These are phyloP conservation scores for Adansonia gregorii DNA, from an alignment of 441 rosid species.

Conservation along the genomic window DNA sequence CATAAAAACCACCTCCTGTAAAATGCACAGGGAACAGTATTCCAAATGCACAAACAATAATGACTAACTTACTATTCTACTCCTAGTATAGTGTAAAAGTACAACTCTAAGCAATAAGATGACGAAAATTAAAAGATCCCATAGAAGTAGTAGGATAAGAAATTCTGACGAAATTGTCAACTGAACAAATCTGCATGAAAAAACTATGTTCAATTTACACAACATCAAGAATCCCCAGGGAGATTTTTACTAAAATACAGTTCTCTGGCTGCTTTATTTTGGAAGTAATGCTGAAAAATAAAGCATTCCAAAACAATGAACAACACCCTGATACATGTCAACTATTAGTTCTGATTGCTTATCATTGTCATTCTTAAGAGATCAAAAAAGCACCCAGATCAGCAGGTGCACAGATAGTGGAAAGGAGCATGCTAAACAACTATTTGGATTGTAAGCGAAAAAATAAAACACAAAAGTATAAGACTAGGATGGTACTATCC, in stretches of 20 bases:
- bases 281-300: not conserved
- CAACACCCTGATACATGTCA: not conserved
- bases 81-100: not conserved
- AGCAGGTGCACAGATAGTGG: not conserved
- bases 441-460: not conserved
- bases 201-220: not conserved
- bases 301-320: not conserved
- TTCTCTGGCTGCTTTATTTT: not conserved
- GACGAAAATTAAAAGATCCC: not conserved
- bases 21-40: constrained; percentile 7
- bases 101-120: not conserved
- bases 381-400: constrained; percentile 13
- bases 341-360: constrained; percentile 1
- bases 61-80: constrained; percentile 1
- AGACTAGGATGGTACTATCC: not conserved
- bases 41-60: not conserved
- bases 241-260: not conserved
- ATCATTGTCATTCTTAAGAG: not conserved
- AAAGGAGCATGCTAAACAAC: not conserved
- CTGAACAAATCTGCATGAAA: not conserved
- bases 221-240: not conserved
- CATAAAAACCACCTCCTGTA: constrained; percentile 88
- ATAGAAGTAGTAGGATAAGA: not conserved
- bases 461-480: not conserved
- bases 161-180: not conserved